These are phyloP conservation scores for Stephania yunnanensis DNA, from an alignment of 164 flowering plant species.

Conservation along the genomic window DNA sequence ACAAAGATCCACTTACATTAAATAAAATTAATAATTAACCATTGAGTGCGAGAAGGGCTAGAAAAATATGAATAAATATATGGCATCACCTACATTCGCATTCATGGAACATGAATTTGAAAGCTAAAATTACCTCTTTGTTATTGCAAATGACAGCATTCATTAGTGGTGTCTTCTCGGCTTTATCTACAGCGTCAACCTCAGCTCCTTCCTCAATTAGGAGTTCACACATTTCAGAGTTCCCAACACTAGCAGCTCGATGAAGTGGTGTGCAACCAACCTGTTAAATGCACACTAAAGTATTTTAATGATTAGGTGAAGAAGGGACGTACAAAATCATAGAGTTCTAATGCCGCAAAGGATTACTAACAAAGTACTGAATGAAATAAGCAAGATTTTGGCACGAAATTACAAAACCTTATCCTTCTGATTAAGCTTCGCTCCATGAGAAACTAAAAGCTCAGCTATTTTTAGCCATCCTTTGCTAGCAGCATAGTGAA, in stretches of 20 bases:
- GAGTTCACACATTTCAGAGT: conserved; percentile 67
- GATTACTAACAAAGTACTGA: background rate
- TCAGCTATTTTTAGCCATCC: conserved; percentile 77
- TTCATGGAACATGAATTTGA: background rate
- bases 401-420: conserved; percentile 47
- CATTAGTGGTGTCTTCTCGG: conserved; percentile 92
- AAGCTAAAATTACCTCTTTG: conserved; percentile 53
- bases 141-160: conserved; percentile 70
- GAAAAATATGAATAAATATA: background rate
- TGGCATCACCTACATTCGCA: background rate
- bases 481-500: conserved; percentile 98
- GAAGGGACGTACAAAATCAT: background rate
- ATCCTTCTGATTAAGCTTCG: conserved; percentile 73
- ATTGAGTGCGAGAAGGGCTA: background rate
- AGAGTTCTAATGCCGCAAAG: background rate
- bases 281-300: conserved; percentile 29
- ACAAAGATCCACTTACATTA: no score
- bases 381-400: background rate
- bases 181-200: conserved; percentile 73
- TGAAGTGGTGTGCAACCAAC: conserved; percentile 97
- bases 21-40: no score
- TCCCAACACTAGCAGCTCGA: conserved; percentile 89
- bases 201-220: conserved; percentile 96
- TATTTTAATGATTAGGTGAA: background rate
- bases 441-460: conserved; percentile 61